Evolutionary conservation across 164 flowering plant species (phyloP).

Genomic region (Piper longum): DNA sequence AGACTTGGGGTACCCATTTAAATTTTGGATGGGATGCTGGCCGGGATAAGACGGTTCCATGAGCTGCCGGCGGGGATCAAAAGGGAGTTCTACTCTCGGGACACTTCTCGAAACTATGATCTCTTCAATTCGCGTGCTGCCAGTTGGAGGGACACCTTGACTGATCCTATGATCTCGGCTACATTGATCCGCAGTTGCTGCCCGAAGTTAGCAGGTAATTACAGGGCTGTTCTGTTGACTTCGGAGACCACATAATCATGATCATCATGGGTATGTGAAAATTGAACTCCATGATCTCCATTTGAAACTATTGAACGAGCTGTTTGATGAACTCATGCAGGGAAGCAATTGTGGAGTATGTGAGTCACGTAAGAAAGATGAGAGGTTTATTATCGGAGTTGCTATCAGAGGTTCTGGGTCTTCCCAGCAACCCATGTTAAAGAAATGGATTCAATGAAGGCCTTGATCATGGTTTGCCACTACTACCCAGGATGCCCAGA

Average conservation of each 20-base stretch:
- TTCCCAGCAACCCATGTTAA: slow-evolving; percentile 13
- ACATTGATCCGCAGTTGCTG: neutral
- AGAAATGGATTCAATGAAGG: slow-evolving; percentile 12
- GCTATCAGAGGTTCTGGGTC: slow-evolving; percentile 25
- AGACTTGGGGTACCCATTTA: slow-evolving; percentile 26
- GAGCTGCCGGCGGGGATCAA: slow-evolving; percentile 15
- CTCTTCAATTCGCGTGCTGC: slow-evolving; percentile 16
- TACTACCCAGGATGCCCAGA: slow-evolving; percentile 24
- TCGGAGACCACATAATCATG: too few species aligned
- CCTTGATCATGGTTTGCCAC: slow-evolving; percentile 3
- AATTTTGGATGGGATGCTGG: slow-evolving; percentile 27
- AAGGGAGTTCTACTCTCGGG: slow-evolving; percentile 4
- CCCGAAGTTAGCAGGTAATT: slow-evolving; percentile 9
- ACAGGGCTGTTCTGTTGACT: neutral
- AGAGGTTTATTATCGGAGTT: slow-evolving; percentile 11
- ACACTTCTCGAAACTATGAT: slow-evolving; percentile 7
- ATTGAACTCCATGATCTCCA: too few species aligned
- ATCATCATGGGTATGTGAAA: too few species aligned
- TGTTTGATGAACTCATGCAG: slow-evolving; percentile 5
- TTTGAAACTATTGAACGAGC: too few species aligned
- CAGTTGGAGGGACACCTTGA: slow-evolving; percentile 17
- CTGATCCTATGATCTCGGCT: slow-evolving; percentile 2
- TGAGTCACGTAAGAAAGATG: slow-evolving; percentile 6
- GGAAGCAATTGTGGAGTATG: slow-evolving; percentile 9
- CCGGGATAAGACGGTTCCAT: slow-evolving; percentile 19